Percentiles rank a stretch among this genome's conserved stretches.
phyloP scores from a whole-genome alignment of 257 asterid species.

The Solanum pinnatisectum region DNA sequence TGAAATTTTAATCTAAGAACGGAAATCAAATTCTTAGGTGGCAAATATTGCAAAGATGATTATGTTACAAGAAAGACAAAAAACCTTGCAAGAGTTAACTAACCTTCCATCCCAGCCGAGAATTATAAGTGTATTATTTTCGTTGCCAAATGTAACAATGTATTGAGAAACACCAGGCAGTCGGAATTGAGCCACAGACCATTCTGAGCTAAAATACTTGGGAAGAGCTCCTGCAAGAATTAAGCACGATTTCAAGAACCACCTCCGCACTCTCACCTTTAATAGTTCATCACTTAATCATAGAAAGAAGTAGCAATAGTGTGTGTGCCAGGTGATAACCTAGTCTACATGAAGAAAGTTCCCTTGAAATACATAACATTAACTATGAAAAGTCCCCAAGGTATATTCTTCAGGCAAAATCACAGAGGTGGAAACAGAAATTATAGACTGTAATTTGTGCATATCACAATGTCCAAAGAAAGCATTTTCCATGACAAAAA shows the following conservation, averaged over 20 bases:
- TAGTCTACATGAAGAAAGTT: background rate
- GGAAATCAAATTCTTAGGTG: background rate
- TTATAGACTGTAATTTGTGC: background rate
- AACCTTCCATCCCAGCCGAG: constrained; percentile 94
- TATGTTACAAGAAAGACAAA: background rate
- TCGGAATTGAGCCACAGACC: constrained; percentile 92
- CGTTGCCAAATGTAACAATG: constrained; percentile 79
- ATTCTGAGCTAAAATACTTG: constrained; percentile 86
- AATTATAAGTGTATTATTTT: constrained; percentile 65
- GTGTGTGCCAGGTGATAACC: background rate
- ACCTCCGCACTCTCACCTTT: background rate
- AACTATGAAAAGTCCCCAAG: background rate
- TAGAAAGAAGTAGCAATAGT: background rate
- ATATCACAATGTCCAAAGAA: background rate
- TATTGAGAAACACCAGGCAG: constrained; percentile 67
- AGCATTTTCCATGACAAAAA: background rate
- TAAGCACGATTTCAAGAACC: background rate
- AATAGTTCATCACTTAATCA: background rate
- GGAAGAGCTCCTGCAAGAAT: constrained; percentile 64
- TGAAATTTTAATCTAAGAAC: background rate
- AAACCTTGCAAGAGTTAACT: background rate
- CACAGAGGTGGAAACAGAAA: background rate
- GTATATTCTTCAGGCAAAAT: background rate
- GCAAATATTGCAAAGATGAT: background rate
- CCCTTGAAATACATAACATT: background rate